Percentiles rank a stretch among this genome's conserved stretches.
Conservation (phyloP, 371 early-diverging fungal genomes). For the Neoconidiobolus thromboides region DNA sequence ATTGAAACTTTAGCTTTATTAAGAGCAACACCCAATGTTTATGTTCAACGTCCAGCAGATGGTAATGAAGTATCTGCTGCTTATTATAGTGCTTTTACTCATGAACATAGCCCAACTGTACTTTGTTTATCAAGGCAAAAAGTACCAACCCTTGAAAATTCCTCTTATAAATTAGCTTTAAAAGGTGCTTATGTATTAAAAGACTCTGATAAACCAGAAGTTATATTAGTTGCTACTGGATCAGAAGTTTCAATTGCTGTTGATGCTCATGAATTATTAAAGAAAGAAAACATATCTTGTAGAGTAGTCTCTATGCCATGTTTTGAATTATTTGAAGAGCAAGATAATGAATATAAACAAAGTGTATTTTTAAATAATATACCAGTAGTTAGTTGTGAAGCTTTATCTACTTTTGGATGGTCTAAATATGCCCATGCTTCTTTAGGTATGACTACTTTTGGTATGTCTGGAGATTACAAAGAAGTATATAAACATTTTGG, state of each 20-base stretch:
- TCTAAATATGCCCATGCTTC: slow-evolving; percentile 73
- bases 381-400: slow-evolving; percentile 82
- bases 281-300: slow-evolving; percentile 29
- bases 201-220: slow-evolving; percentile 31
- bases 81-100: slow-evolving; percentile 60
- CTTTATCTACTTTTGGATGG: slow-evolving; percentile 90
- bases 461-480: slow-evolving; percentile 75
- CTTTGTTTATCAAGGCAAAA: slow-evolving; percentile 90
- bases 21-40: slow-evolving; percentile 86
- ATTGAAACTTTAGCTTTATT: slow-evolving; percentile 89
- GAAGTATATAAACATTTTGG: slow-evolving; percentile 58
- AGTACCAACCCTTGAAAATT: slow-evolving; percentile 73
- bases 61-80: slow-evolving; percentile 90
- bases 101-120: slow-evolving; percentile 58
- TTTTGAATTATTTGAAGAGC: slow-evolving; percentile 83
- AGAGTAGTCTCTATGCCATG: slow-evolving; percentile 95
- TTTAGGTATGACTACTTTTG: slow-evolving; percentile 91
- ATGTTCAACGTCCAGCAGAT: slow-evolving; percentile 86
- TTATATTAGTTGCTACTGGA: slow-evolving; percentile 82
- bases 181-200: slow-evolving; percentile 63
- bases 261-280: slow-evolving; percentile 57
- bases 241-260: slow-evolving; percentile 89
- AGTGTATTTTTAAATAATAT: slow-evolving; percentile 58
- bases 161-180: slow-evolving; percentile 50
- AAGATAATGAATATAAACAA: slow-evolving; percentile 62